Percentiles rank a stretch among this genome's conserved stretches.
phyloP scores from a whole-genome alignment of 495 filamentous ascomycete species.

The Viridothelium virens region DNA sequence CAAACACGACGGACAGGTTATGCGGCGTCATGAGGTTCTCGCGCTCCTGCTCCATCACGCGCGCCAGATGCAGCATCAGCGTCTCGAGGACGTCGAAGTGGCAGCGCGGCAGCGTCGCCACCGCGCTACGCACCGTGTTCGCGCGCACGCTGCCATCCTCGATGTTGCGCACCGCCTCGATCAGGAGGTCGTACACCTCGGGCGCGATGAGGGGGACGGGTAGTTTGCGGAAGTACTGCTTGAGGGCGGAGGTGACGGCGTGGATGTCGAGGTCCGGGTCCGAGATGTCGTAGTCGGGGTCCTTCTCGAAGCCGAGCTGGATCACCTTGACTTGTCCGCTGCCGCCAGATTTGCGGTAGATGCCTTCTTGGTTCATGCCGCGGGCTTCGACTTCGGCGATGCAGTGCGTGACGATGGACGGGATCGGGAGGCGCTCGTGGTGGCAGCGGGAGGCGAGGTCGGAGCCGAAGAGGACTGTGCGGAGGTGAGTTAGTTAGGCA shows the following conservation, averaged over 20 bases:
- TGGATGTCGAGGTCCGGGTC: constrained; percentile 93
- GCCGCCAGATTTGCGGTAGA: constrained; percentile 96
- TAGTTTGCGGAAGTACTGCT: constrained; percentile 95
- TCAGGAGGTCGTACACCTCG: constrained; percentile 80
- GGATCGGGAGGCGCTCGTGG: constrained; percentile 82
- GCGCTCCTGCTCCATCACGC: constrained; percentile 71
- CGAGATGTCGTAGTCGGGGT: constrained; percentile 78
- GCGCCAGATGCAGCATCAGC: constrained; percentile 84
- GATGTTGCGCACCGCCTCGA: constrained; percentile 65
- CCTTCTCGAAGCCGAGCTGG: constrained; percentile 81
- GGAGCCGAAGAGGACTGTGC: constrained; percentile 73
- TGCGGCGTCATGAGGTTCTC: constrained; percentile 92
- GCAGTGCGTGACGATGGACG: constrained; percentile 82
- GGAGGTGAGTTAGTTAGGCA: constrained; percentile 12
- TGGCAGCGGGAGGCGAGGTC: constrained; percentile 82
- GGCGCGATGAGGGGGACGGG: constrained; percentile 87
- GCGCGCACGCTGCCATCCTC: constrained; percentile 53
- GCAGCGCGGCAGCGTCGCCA: constrained; percentile 67
- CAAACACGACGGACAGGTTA: constrained; percentile 95
- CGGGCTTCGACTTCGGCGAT: constrained; percentile 95
- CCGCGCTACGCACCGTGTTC: constrained; percentile 56
- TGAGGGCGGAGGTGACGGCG: constrained; percentile 88
- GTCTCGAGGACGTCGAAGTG: constrained; percentile 89
- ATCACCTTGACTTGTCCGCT: constrained; percentile 78
- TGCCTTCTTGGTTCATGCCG: constrained; percentile 96